phyloP scores from a whole-genome alignment of 257 asterid species.

The Solanum boliviense region DNA sequence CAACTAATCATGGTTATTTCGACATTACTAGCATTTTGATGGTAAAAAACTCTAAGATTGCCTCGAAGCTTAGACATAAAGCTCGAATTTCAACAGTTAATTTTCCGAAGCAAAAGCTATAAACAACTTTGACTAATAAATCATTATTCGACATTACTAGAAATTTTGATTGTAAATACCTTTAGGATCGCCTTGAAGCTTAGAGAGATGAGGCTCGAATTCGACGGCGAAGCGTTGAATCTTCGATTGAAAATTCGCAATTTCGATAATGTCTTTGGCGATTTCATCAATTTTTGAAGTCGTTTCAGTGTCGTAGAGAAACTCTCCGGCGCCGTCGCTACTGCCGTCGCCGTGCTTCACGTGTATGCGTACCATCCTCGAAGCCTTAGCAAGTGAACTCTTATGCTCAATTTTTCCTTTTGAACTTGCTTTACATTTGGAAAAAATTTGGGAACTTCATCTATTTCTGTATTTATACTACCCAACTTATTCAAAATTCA shows the following conservation, averaged over 20 bases:
- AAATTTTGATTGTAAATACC: not conserved
- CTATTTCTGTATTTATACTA: not conserved
- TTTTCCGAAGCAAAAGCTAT: not conserved
- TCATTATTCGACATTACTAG: not conserved
- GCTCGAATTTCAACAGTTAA: not conserved
- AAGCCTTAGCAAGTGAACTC: not conserved
- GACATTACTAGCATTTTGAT: not conserved
- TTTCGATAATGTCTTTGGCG: constrained; percentile 3
- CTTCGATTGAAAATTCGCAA: constrained; percentile 21
- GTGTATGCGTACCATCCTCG: constrained; percentile 20
- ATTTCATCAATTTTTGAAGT: constrained; percentile 13
- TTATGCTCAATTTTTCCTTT: not conserved
- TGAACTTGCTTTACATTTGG: not conserved
- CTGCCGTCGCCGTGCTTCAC: constrained; percentile 8
- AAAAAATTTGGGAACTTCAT: not conserved
- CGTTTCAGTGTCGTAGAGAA: constrained; percentile 14
- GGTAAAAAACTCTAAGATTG: not conserved
- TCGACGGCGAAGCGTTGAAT: constrained; percentile 9
- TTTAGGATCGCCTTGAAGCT: not conserved
- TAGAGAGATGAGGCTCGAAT: constrained; percentile 10
- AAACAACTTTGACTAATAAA: not conserved
- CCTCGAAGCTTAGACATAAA: constrained; percentile 1
- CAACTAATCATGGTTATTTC: not conserved
- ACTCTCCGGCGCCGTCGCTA: constrained; percentile 6
- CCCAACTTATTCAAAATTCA: not conserved